phyloP scores from a whole-genome alignment of 768 basidiomycete species.

The Auriculariales sp. region DNA sequence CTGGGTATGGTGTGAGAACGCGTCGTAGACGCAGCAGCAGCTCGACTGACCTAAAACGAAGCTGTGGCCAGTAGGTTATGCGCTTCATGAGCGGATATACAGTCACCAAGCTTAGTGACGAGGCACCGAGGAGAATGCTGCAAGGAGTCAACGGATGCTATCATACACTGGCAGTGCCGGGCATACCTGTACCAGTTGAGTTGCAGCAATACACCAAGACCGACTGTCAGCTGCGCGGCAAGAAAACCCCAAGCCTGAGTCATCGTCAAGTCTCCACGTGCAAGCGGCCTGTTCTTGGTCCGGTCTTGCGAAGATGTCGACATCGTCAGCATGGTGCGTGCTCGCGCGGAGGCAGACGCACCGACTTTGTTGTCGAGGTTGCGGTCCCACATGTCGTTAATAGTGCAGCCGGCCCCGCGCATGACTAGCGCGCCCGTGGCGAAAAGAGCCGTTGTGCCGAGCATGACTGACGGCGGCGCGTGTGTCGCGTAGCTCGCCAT shows the following conservation, averaged over 20 bases:
- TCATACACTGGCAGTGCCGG: neutral
- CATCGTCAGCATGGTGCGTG: neutral
- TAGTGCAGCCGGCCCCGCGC: constrained; percentile 96
- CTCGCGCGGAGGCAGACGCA: constrained; percentile 21
- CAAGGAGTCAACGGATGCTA: neutral
- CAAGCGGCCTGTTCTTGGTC: constrained; percentile 79
- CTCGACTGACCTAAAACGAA: constrained; percentile 64
- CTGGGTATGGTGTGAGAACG: constrained; percentile 22
- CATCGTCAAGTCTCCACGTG: constrained; percentile 63
- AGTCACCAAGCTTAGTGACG: constrained; percentile 75
- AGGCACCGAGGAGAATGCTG: constrained; percentile 85
- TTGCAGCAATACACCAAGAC: constrained; percentile 76
- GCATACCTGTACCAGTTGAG: constrained; percentile 91
- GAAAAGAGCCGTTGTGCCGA: constrained; percentile 71
- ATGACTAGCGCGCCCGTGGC: constrained; percentile 85
- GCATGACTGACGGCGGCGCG: constrained; percentile 47
- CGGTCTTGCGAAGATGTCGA: constrained; percentile 35
- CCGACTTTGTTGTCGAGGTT: constrained; percentile 87
- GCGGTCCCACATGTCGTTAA: constrained; percentile 98
- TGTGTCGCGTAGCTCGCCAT: constrained; percentile 82
- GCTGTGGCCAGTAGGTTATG: constrained; percentile 92
- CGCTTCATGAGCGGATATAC: constrained; percentile 97
- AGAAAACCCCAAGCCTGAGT: constrained; percentile 72
- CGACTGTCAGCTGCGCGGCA: constrained; percentile 63
- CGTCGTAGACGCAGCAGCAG: neutral